Evolutionary conservation across 169 alveolate species (phyloP).

Genomic region (Cystoisospora suis): DNA sequence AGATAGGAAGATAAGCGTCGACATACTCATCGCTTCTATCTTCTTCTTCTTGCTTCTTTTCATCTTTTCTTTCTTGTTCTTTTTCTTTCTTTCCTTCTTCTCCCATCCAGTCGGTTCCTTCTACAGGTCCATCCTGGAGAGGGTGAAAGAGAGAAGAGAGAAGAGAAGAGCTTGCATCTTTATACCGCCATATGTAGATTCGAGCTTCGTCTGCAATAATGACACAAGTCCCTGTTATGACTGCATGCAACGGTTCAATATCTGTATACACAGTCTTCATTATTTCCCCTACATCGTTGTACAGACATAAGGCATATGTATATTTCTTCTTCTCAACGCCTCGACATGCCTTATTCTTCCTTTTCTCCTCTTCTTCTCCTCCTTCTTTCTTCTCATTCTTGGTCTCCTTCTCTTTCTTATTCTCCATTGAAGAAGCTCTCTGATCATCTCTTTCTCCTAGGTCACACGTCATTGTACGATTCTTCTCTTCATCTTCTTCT

Average conservation of each 20-base stretch:
- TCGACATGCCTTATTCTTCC: background rate
- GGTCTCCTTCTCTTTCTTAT: background rate
- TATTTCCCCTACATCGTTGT: background rate
- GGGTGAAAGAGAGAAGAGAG: too few relatives aligned
- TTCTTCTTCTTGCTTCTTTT: too few relatives aligned
- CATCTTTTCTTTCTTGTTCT: too few relatives aligned
- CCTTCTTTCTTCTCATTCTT: background rate
- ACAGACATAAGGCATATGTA: background rate
- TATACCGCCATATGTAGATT: background rate
- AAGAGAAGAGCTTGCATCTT: too few relatives aligned
- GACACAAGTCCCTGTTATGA: background rate
- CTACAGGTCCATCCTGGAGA: too few relatives aligned
- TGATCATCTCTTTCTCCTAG: background rate
- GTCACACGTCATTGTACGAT: constrained; percentile 73
- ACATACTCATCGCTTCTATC: too few relatives aligned
- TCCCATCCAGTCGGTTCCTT: too few relatives aligned
- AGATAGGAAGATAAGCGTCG: too few relatives aligned
- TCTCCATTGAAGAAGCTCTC: background rate
- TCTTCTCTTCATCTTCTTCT: constrained; percentile 77
- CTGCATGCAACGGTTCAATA: background rate
- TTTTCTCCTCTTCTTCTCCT: background rate
- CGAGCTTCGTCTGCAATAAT: background rate
- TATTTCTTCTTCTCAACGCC: background rate
- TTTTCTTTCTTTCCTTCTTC: too few relatives aligned
- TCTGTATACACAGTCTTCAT: background rate